A percentile compares a stretch with the other conserved stretches of the same genome.
Conservation (phyloP, 2,329 filamentous ascomycete genomes). For the Aspergillus glaucus region DNA sequence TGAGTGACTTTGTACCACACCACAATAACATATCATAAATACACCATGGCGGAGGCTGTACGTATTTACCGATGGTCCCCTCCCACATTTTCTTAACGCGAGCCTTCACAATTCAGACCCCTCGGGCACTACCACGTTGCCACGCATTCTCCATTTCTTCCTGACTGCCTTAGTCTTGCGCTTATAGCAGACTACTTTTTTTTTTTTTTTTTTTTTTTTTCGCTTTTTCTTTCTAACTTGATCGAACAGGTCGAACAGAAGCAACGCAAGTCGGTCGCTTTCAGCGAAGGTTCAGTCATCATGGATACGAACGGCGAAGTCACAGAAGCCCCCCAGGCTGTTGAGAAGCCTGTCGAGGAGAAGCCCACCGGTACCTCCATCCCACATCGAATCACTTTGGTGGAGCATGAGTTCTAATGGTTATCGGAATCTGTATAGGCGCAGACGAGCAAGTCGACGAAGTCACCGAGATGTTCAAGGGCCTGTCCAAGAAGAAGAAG, state of each 20-base stretch:
- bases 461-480: slow-evolving; percentile 61
- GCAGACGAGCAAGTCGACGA: slow-evolving; percentile 57
- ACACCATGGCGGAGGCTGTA: slow-evolving; percentile 39
- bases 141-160: slow-evolving; percentile 2
- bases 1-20: background rate
- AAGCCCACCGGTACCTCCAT: slow-evolving; percentile 67
- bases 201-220: slow-evolving; percentile 6
- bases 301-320: slow-evolving; percentile 87
- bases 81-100: slow-evolving; percentile 34
- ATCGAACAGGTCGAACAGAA: slow-evolving; percentile 47
- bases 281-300: slow-evolving; percentile 78
- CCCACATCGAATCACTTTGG: slow-evolving; percentile 2
- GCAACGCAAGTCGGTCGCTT: slow-evolving; percentile 87
- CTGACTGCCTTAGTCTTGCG: slow-evolving; percentile 1
- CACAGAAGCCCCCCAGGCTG: slow-evolving; percentile 63
- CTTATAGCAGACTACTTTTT: slow-evolving; percentile 1
- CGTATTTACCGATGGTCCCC: slow-evolving; percentile 33
- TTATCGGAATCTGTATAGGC: slow-evolving; percentile 6
- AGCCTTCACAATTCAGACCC: slow-evolving; percentile 24
- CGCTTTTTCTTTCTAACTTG: slow-evolving; percentile 12
- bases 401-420: background rate
- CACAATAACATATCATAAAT: background rate
- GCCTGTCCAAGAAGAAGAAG: slow-evolving; percentile 71
- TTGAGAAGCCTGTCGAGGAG: slow-evolving; percentile 50
- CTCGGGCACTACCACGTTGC: slow-evolving; percentile 18